Conservation (phyloP, 148 eudicot genomes). For the Rhododendron mucronatum region DNA sequence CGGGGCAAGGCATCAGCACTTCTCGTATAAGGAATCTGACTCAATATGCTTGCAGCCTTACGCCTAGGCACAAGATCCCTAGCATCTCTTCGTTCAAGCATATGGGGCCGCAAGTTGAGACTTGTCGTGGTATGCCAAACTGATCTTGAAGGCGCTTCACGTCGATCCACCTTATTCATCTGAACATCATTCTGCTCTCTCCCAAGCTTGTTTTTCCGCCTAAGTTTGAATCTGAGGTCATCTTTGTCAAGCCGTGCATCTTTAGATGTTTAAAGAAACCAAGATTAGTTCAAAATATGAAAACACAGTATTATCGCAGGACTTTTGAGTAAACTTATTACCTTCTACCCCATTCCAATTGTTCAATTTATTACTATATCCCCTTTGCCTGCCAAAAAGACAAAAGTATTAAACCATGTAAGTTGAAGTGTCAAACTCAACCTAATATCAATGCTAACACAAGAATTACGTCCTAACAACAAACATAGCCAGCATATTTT, state of each 20-base stretch:
- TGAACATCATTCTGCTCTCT: slow-evolving; percentile 28
- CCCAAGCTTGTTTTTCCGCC: slow-evolving; percentile 36
- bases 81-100: slow-evolving; percentile 30
- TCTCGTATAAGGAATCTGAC: slow-evolving; percentile 38
- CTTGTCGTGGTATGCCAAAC: slow-evolving; percentile 40
- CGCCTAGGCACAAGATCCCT: slow-evolving; percentile 20
- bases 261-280: slow-evolving; percentile 25
- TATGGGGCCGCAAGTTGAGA: slow-evolving; percentile 21
- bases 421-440: background rate
- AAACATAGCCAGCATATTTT: background rate
- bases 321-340: slow-evolving; percentile 12
- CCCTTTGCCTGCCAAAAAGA: slow-evolving; percentile 49
- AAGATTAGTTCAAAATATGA: slow-evolving; percentile 28
- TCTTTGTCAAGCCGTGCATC: slow-evolving; percentile 46
- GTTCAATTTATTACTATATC: slow-evolving; percentile 24
- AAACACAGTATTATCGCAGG: background rate
- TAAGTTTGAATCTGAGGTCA: slow-evolving; percentile 81
- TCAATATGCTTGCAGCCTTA: slow-evolving; percentile 25
- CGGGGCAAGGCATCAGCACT: slow-evolving; percentile 33
- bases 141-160: slow-evolving; percentile 54
- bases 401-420: background rate
- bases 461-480: background rate
- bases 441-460: background rate
- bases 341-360: slow-evolving; percentile 39
- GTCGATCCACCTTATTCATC: slow-evolving; percentile 46